Evolutionary conservation across 2,329 filamentous ascomycete genomes (phyloP), one percentile per base, ranked within the genome.

Genomic region (Byssoonygena ceratinophila): DNA sequence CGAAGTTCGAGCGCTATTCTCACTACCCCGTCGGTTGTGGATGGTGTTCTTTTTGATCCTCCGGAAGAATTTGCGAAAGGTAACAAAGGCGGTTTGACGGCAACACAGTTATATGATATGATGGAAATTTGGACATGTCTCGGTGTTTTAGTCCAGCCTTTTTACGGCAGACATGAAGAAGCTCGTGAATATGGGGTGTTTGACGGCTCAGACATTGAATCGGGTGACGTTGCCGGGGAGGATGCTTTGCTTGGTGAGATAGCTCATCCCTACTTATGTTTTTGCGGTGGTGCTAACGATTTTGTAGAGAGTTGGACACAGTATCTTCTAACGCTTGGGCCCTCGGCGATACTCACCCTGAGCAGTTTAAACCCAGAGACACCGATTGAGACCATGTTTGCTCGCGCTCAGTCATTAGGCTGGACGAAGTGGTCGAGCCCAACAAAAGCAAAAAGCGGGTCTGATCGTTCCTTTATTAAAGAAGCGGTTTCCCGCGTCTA

Each of bases 51-150:
- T 14, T 72, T 80, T 39, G 75, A 77, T 53, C 74, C 77, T 4
- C 75, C 79, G 0, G 72, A 77, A 22, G 74, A 73, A n/a, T 83
- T 83, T 56, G 79, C 73, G 2, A 68, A 68, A 49, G 79, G 80
- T 1, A 83, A 83, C 58, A 62, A 61, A 12, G 70, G 66, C 11
- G 80, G 80, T 0, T 67, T 83, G 37, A 73, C 70, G 6, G 71
- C 75, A 3, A 71, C 73, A 51, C 74, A 83, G 58, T 68, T 83
- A 8, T 82, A 80, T 57, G 79, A 83, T 60, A 81, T 83, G 72
- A 79, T 74, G 36, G 81, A 83, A 59, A 71, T 83, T 9, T 83
- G 80, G 80, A 79, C 75, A 8, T 82, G 80, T 59, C 62, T 83
- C 37, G 71, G 73, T 18, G 73, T 76, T 4, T 65, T 84, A 6